Evolutionary conservation across 345 rosid genomes (phyloP).

Genomic region (Dipteronia dyeriana): DNA sequence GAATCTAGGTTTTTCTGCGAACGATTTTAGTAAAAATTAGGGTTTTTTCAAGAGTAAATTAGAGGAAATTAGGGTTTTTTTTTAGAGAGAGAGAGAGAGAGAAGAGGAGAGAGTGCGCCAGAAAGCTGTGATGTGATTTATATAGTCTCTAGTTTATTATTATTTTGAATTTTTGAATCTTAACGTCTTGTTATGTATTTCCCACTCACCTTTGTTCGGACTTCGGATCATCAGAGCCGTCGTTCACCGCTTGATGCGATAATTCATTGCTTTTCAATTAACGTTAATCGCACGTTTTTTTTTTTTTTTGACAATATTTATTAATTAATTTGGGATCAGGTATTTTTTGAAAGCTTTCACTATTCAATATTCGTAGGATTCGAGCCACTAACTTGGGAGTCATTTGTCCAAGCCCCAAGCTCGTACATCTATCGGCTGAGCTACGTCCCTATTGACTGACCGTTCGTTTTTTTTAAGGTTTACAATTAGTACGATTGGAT

Average conservation of each 20-base stretch:
- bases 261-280: background rate
- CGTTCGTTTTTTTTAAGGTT: too few relatives aligned
- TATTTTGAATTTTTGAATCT: conserved; percentile 31
- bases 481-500: too few relatives aligned
- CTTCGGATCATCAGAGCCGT: background rate
- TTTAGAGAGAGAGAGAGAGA: background rate
- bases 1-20: background rate
- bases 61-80: background rate
- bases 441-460: too few relatives aligned
- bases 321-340: too few relatives aligned
- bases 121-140: background rate
- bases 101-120: background rate
- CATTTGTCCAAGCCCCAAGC: too few relatives aligned
- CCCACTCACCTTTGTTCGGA: conserved; percentile 5
- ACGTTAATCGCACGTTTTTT: background rate
- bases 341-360: too few relatives aligned
- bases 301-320: too few relatives aligned
- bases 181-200: conserved; percentile 25
- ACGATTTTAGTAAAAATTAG: too few relatives aligned
- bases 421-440: too few relatives aligned
- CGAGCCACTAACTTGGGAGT: too few relatives aligned
- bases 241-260: background rate
- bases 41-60: background rate
- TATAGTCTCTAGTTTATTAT: background rate
- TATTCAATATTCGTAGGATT: too few relatives aligned